phyloP scores from a whole-genome alignment of 371 early-diverging fungal genomes.

The Mucor circinelloides region DNA sequence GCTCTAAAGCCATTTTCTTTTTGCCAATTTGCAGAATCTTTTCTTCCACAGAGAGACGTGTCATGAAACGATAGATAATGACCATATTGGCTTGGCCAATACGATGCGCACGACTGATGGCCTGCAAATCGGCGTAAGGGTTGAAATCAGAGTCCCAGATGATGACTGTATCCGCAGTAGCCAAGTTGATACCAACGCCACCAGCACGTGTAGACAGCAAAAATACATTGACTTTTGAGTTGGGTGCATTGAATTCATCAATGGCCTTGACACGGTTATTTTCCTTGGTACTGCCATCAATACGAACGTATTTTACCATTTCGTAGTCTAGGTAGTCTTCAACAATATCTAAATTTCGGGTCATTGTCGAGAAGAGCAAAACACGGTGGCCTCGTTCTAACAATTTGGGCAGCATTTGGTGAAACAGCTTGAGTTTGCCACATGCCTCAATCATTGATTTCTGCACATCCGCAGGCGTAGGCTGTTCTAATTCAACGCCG shows the following conservation, averaged over 20 bases:
- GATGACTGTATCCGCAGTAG: slow-evolving; percentile 93
- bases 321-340: slow-evolving; percentile 72
- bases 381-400: slow-evolving; percentile 63
- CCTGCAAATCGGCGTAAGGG: slow-evolving; percentile 91
- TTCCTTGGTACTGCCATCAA: slow-evolving; percentile 81
- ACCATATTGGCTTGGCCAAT: slow-evolving; percentile 95
- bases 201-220: slow-evolving; percentile 89
- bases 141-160: slow-evolving; percentile 96
- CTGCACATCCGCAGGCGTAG: slow-evolving; percentile 41
- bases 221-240: slow-evolving; percentile 78
- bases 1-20: slow-evolving; percentile 85
- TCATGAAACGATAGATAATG: slow-evolving; percentile 83
- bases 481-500: slow-evolving; percentile 46
- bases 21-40: slow-evolving; percentile 83
- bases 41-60: slow-evolving; percentile 71
- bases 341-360: slow-evolving; percentile 60
- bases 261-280: slow-evolving; percentile 74
- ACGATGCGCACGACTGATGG: slow-evolving; percentile 92
- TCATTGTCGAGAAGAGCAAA: slow-evolving; percentile 80
- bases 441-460: slow-evolving; percentile 63
- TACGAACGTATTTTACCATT: slow-evolving; percentile 61
- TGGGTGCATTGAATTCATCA: slow-evolving; percentile 80
- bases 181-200: slow-evolving; percentile 94
- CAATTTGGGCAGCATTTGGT: slow-evolving; percentile 68
- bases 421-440: slow-evolving; percentile 72